Conservation (phyloP, 768 basidiomycete genomes). For the Cyclocybe aegerita region DNA sequence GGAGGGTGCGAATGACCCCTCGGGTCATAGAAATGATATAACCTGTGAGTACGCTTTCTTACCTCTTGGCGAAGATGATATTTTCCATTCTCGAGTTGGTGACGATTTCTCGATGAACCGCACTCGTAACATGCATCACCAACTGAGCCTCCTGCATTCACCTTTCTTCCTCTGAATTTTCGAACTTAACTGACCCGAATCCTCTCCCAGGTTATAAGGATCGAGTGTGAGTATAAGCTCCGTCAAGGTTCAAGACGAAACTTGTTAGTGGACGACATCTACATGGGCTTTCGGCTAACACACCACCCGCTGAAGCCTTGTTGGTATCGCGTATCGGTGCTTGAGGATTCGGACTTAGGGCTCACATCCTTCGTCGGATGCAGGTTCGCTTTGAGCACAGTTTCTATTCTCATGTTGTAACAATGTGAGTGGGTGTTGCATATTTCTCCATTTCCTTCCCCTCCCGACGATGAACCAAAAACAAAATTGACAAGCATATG, state of each 20-base stretch:
- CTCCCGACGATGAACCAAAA: constrained; percentile 20
- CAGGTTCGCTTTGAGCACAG: neutral
- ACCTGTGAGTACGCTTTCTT: constrained; percentile 29
- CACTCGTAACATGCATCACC: constrained; percentile 80
- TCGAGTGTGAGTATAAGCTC: too few relatives aligned
- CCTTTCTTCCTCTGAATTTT: constrained; percentile 5
- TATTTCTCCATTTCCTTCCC: neutral
- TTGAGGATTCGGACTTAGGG: too few relatives aligned
- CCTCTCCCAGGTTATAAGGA: too few relatives aligned
- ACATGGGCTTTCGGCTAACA: too few relatives aligned
- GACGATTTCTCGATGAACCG: constrained; percentile 67
- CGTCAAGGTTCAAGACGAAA: too few relatives aligned
- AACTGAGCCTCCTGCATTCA: constrained; percentile 38
- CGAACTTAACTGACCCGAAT: neutral
- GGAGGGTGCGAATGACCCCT: neutral
- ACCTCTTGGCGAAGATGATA: constrained; percentile 54
- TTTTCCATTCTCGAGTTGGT: constrained; percentile 70
- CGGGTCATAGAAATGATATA: neutral
- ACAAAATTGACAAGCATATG: constrained; percentile 26
- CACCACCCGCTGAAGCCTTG: too few relatives aligned
- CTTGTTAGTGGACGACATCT: too few relatives aligned
- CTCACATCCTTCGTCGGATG: too few relatives aligned
- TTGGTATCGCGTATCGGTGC: too few relatives aligned
- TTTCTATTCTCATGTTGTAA: neutral
- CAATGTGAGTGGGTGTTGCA: constrained; percentile 2